These are phyloP conservation scores for Coemansia sp. DNA, from an alignment of 192 early-diverging fungal species.

Conservation along the genomic window DNA sequence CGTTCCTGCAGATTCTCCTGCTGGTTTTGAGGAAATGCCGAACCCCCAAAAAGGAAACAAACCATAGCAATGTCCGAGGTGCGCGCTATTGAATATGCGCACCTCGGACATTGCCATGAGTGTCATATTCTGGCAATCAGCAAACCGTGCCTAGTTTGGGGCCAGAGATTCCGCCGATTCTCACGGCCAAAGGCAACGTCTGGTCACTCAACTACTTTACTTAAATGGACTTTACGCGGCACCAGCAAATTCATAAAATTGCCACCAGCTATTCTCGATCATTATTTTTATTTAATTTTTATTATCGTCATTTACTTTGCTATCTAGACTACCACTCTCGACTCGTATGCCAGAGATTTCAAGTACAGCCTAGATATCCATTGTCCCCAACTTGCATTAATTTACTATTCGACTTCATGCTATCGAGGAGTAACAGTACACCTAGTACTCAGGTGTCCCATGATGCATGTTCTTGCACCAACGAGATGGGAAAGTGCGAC, in stretches of 20 bases:
- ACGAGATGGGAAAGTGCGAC: background rate
- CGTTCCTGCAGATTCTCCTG: background rate
- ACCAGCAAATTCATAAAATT: background rate
- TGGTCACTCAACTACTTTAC: background rate
- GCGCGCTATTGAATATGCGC: background rate
- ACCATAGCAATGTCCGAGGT: background rate
- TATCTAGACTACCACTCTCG: no score
- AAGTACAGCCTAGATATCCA: no score
- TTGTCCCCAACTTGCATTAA: background rate
- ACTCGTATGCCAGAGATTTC: no score
- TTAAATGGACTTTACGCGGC: background rate
- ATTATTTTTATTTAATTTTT: background rate
- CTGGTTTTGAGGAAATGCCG: background rate
- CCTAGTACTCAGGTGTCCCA: background rate
- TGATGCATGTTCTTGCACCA: background rate
- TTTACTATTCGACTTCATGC: background rate
- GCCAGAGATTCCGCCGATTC: background rate
- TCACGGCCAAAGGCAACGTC: background rate
- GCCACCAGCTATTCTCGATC: background rate
- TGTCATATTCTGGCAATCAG: constrained; percentile 1
- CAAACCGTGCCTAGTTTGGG: background rate
- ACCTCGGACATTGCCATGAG: no score
- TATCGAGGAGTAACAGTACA: constrained; percentile 11
- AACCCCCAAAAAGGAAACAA: background rate
- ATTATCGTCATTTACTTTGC: background rate